Evolutionary conservation across 306 rosid species (phyloP).

Genomic region (Acacia confusa): DNA sequence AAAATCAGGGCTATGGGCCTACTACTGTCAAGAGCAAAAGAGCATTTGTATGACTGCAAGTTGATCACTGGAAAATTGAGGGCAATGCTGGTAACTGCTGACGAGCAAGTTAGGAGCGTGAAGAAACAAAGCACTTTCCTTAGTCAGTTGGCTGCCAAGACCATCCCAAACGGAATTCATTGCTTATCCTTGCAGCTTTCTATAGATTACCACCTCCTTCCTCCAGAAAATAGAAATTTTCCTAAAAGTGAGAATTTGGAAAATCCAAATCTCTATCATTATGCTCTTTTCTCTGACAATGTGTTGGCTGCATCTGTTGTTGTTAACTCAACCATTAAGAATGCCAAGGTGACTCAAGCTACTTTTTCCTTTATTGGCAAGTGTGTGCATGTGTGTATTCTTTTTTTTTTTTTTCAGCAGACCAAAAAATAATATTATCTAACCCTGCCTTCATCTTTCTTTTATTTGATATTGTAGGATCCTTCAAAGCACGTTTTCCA

Average conservation of each 20-base stretch:
- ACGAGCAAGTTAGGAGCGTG: conserved; percentile 86
- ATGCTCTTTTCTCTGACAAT: conserved; percentile 93
- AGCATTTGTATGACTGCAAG: conserved; percentile 84
- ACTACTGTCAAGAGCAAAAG: conserved; percentile 76
- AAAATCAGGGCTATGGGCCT: conserved; percentile 77
- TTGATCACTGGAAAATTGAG: conserved; percentile 79
- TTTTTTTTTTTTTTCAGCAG: not conserved
- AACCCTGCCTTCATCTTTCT: conserved; percentile 26
- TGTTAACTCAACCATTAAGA: conserved; percentile 82
- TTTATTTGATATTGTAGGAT: conserved; percentile 67
- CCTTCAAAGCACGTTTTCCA: conserved; percentile 94
- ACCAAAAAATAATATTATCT: not conserved
- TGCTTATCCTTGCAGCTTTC: conserved; percentile 92
- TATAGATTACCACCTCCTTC: conserved; percentile 86
- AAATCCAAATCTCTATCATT: conserved; percentile 80
- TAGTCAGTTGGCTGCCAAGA: conserved; percentile 92
- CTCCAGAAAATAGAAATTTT: conserved; percentile 71
- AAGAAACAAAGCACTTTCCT: conserved; percentile 92
- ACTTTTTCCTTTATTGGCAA: conserved; percentile 15
- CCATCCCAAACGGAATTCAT: conserved; percentile 89
- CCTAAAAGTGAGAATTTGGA: conserved; percentile 85
- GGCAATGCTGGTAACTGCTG: conserved; percentile 95
- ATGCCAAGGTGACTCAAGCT: conserved; percentile 74
- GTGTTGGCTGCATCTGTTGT: conserved; percentile 98
- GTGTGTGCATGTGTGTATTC: not conserved